Base-by-base conservation (phyloP, 257 asterid species). In the Lithospermum erythrorhizon region DNA sequence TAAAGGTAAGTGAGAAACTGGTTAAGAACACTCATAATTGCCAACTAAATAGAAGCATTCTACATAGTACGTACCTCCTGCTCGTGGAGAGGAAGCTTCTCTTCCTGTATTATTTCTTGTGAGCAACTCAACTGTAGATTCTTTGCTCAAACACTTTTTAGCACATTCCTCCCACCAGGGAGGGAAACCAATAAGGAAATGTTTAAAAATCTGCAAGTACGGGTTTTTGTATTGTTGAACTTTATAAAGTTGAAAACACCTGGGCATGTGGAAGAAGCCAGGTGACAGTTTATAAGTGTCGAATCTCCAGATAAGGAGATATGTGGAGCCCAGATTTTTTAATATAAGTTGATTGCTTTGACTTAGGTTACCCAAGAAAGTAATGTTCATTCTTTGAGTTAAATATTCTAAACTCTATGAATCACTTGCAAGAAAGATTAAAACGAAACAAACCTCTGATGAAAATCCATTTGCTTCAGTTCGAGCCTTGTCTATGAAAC, bases 121-220 rank as follows among this genome's bases (percentile, higher is more conserved):
- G 56, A 57, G 57, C 27, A 54, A 64, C 63, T 30, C 60, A 27
- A 75, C 54, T 53, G 72, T 56, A 70, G 75, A 64, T 59, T 68
- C 76, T 72, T 67, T 70, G 60, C 54, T 73, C 55, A 66, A 53
- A 72, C 62, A 70, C 37, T 70, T 73, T 53, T 72, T 73, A 55
- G 72, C 77, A 60, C 61, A 79, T 61, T 57, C 75, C 82, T 87
- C 84, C 95, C 97, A 89, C 68, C 68, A 61, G 20, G 81, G 68
- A 47, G 97, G 97, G 77, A 89, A 89, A 30, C 97, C 95, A 29
- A 76, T 68, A 63, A 70, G 27, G 70, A 89, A 89, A 80, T 79
- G 83, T 63, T 76, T 30, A 29, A 58, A 76, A 25, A 84, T 85
- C 97, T 89, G 81, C 37, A 56, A 56, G 32, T 56, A 19, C 6